These are phyloP conservation scores for Acacia crassicarpa DNA, from an alignment of 306 rosid species.

Conservation along the genomic window DNA sequence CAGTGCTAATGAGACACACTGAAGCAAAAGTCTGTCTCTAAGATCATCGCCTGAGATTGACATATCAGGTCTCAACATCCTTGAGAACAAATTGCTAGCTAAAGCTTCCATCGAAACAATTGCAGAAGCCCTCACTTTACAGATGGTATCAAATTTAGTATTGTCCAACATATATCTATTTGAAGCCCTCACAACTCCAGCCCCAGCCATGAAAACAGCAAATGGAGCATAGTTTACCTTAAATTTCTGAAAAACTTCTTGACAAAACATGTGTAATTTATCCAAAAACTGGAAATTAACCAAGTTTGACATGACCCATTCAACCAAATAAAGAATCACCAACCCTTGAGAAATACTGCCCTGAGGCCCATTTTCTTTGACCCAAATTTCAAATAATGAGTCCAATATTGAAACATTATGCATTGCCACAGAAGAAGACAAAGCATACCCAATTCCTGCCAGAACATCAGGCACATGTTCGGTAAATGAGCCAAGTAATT, in stretches of 20 bases:
- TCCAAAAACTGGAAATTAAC: slow-evolving; percentile 47
- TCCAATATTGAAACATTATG: slow-evolving; percentile 51
- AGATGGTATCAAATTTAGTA: slow-evolving; percentile 38
- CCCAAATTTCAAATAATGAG: slow-evolving; percentile 70
- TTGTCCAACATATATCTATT: slow-evolving; percentile 43
- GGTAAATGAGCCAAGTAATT: slow-evolving; percentile 37
- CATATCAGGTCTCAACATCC: slow-evolving; percentile 24
- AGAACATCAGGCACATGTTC: slow-evolving; percentile 60
- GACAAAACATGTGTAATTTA: slow-evolving; percentile 37
- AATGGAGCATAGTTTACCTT: slow-evolving; percentile 54
- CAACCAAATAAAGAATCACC: slow-evolving; percentile 74
- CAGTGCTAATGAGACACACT: slow-evolving; percentile 68
- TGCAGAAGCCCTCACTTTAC: slow-evolving; percentile 49
- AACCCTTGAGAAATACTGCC: slow-evolving; percentile 60
- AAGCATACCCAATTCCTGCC: slow-evolving; percentile 87
- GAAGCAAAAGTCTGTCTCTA: slow-evolving; percentile 50
- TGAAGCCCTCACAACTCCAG: slow-evolving; percentile 67
- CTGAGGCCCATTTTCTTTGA: slow-evolving; percentile 48
- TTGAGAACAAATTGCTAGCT: slow-evolving; percentile 47
- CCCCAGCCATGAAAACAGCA: slow-evolving; percentile 74
- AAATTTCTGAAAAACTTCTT: slow-evolving; percentile 43
- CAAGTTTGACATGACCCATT: slow-evolving; percentile 70
- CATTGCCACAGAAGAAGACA: slow-evolving; percentile 59
- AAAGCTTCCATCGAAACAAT: slow-evolving; percentile 54
- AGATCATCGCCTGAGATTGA: slow-evolving; percentile 20